Conservation (phyloP, 805 yeast species). For the Pichia heedii region DNA sequence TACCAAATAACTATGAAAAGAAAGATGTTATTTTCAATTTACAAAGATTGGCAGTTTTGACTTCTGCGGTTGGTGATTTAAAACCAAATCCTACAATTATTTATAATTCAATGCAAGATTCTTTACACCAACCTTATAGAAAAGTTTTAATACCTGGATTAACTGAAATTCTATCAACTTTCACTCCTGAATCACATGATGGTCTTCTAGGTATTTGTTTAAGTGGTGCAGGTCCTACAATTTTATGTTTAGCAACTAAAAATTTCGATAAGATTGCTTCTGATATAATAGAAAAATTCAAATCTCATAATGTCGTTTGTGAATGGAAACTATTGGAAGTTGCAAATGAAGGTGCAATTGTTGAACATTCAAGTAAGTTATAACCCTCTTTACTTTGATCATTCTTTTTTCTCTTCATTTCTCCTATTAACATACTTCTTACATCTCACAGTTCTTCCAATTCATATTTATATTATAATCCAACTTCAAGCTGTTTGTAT, state of each 20-base stretch:
- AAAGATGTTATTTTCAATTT: constrained; percentile 84
- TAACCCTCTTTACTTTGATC: too few relatives aligned
- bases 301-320: constrained; percentile 57
- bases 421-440: too few relatives aligned
- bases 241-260: constrained; percentile 83
- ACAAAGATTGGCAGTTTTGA: constrained; percentile 86
- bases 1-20: constrained; percentile 71
- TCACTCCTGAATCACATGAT: constrained; percentile 73
- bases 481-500: too few relatives aligned
- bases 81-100: constrained; percentile 79
- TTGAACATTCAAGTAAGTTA: constrained; percentile 29
- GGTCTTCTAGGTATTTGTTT: constrained; percentile 91
- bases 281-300: constrained; percentile 63
- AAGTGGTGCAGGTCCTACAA: constrained; percentile 98
- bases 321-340: constrained; percentile 77
- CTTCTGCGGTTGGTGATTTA: constrained; percentile 75
- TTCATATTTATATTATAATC: too few relatives aligned
- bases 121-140: constrained; percentile 95
- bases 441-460: too few relatives aligned
- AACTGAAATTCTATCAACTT: constrained; percentile 63
- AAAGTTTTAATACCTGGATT: constrained; percentile 87
- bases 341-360: constrained; percentile 81
- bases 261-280: constrained; percentile 77
- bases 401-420: too few relatives aligned
- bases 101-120: constrained; percentile 94